Conservation (phyloP, 1,284 basidiomycete species). For the Boletus putidus region DNA sequence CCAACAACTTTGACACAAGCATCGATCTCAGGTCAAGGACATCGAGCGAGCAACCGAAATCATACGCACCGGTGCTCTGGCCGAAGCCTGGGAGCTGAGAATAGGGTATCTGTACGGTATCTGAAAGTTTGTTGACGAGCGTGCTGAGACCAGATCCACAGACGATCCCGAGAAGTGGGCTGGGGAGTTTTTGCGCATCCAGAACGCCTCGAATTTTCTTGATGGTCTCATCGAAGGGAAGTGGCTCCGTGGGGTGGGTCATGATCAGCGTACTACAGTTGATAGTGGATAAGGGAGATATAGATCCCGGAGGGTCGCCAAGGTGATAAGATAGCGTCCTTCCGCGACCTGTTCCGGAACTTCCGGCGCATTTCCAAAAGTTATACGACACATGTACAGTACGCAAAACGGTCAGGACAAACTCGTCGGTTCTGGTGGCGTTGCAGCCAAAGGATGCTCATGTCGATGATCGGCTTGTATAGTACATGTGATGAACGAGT, state of each 20-base stretch:
- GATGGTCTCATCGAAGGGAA: slow-evolving; percentile 43
- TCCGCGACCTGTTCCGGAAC: too few species aligned
- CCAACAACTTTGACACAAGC: slow-evolving; percentile 54
- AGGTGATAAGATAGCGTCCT: too few species aligned
- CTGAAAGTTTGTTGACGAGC: slow-evolving; percentile 56
- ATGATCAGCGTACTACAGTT: slow-evolving; percentile 8
- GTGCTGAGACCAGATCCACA: slow-evolving; percentile 77
- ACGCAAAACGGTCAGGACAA: too few species aligned
- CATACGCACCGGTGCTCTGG: slow-evolving; percentile 64
- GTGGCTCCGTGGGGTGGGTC: slow-evolving; percentile 18
- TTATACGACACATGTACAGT: too few species aligned
- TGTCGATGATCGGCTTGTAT: neutral
- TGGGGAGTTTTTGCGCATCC: slow-evolving; percentile 44
- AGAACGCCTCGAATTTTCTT: slow-evolving; percentile 41
- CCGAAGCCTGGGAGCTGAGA: slow-evolving; percentile 63
- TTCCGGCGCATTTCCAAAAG: too few species aligned
- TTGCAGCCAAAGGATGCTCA: too few species aligned
- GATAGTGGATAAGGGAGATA: too few species aligned
- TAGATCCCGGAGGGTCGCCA: too few species aligned
- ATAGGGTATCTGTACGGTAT: slow-evolving; percentile 60
- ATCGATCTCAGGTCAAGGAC: neutral
- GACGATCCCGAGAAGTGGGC: slow-evolving; percentile 70
- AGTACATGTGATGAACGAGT: too few species aligned
- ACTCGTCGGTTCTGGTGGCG: too few species aligned
- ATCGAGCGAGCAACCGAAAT: neutral